Conservation (phyloP, 2,329 filamentous ascomycete genomes). For the Pseudogymnoascus sp. region DNA sequence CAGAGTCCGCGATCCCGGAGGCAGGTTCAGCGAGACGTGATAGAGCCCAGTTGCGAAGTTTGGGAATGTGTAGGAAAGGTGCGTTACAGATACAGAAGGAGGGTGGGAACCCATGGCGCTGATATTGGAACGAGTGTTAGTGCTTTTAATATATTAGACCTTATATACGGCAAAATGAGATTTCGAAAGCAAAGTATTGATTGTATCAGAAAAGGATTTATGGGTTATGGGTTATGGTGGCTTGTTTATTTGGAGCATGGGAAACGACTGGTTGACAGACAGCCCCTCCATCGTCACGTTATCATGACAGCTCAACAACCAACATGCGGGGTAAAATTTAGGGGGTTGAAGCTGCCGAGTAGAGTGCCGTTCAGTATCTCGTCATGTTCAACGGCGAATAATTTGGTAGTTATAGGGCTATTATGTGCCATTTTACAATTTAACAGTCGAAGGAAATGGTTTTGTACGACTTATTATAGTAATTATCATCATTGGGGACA, state of each 20-base stretch:
- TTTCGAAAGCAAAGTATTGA: constrained; percentile 6
- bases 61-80: constrained; percentile 82
- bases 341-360: neutral
- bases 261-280: neutral
- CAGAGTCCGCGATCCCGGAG: constrained; percentile 75
- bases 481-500: neutral
- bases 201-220: constrained; percentile 4
- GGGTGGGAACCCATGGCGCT: constrained; percentile 13
- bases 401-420: neutral
- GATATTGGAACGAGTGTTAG: neutral
- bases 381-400: neutral
- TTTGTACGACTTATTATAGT: neutral
- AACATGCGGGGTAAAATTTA: neutral
- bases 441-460: neutral
- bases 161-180: neutral
- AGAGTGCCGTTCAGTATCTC: neutral
- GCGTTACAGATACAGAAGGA: constrained; percentile 54
- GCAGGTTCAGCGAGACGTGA: constrained; percentile 67
- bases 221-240: neutral
- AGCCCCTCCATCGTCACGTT: constrained; percentile 6
- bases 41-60: constrained; percentile 73
- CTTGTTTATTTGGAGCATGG: constrained; percentile 5
- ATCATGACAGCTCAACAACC: constrained; percentile 4
- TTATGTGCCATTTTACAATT: neutral
- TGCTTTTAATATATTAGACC: constrained; percentile 5